These are phyloP conservation scores for Botryotinia globosa DNA, from an alignment of 2,329 filamentous ascomycete genomes.

Conservation along the genomic window DNA sequence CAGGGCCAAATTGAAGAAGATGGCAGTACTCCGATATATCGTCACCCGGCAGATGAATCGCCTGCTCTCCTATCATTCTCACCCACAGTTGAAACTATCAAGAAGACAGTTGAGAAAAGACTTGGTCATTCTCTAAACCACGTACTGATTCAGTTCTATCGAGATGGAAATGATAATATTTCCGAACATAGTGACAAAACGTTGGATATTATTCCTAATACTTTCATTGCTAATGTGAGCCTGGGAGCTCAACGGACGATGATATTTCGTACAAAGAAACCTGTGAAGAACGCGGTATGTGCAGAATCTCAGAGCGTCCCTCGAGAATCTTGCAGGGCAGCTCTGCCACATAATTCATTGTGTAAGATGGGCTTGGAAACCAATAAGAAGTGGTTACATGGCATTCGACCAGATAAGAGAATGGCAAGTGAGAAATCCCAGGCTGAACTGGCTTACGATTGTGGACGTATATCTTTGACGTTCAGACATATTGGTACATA, in stretches of 20 bases:
- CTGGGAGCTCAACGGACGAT: conserved; percentile 89
- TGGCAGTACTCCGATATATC: conserved; percentile 83
- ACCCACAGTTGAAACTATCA: conserved; percentile 66
- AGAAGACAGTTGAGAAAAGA: conserved; percentile 63
- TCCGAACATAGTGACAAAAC: conserved; percentile 98
- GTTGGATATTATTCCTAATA: conserved; percentile 77
- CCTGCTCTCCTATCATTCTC: conserved; percentile 76
- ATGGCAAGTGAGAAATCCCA: conserved; percentile 61
- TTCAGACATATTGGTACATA: conserved; percentile 90
- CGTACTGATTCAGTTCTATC: conserved; percentile 88
- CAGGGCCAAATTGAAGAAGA: conserved; percentile 70
- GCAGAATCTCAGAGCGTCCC: conserved; percentile 26
- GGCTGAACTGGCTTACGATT: conserved; percentile 68
- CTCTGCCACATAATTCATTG: conserved; percentile 83
- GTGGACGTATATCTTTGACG: conserved; percentile 85
- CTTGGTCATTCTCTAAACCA: conserved; percentile 86
- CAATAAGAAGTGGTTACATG: conserved; percentile 86
- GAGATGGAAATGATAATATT: conserved; percentile 85
- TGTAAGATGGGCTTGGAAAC: conserved; percentile 77
- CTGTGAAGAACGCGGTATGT: conserved; percentile 42
- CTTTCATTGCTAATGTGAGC: conserved; percentile 89
- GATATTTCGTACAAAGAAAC: conserved; percentile 80
- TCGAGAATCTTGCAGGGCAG: conserved; percentile 54
- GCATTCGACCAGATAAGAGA: conserved; percentile 86
- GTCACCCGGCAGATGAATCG: conserved; percentile 87